Evolutionary conservation across 2,329 filamentous ascomycete genomes (phyloP).

Genomic region (Pseudonectria foliicola): DNA sequence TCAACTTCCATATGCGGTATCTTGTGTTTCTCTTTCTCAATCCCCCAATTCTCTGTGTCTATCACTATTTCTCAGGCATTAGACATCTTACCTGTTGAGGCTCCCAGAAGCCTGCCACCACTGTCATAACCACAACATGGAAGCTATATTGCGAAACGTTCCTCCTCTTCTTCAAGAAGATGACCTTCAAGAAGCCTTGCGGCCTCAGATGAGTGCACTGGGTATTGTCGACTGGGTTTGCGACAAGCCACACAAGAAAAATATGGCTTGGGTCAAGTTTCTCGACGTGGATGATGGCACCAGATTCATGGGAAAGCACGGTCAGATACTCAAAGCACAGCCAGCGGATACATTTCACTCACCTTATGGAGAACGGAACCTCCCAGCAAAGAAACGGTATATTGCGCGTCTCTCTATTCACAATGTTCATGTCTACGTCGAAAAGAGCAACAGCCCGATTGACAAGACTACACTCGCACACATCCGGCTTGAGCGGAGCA

Average conservation of each 20-base stretch:
- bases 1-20: no score
- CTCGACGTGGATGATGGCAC: conserved; percentile 30
- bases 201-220: conserved; percentile 32
- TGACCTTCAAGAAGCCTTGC: conserved; percentile 31
- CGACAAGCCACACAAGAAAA: conserved; percentile 32
- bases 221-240: conserved; percentile 36
- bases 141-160: conserved; percentile 38
- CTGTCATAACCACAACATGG: conserved; percentile 28
- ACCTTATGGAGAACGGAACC: background rate
- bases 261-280: conserved; percentile 37
- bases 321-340: conserved; percentile 14
- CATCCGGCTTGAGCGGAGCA: conserved; percentile 20
- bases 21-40: no score
- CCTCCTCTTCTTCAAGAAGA: conserved; percentile 33
- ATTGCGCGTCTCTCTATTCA: conserved; percentile 26
- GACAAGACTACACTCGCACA: conserved; percentile 19
- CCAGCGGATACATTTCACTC: conserved; percentile 3
- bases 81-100: no score
- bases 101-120: no score
- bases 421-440: conserved; percentile 20
- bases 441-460: conserved; percentile 27
- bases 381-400: conserved; percentile 3
- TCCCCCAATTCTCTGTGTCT: no score
- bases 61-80: no score
- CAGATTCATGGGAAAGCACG: conserved; percentile 34